A percentile compares a stretch with the other conserved stretches of the same genome.
phyloP scores from a whole-genome alignment of 164 flowering plant genomes.

The Piper betle region DNA sequence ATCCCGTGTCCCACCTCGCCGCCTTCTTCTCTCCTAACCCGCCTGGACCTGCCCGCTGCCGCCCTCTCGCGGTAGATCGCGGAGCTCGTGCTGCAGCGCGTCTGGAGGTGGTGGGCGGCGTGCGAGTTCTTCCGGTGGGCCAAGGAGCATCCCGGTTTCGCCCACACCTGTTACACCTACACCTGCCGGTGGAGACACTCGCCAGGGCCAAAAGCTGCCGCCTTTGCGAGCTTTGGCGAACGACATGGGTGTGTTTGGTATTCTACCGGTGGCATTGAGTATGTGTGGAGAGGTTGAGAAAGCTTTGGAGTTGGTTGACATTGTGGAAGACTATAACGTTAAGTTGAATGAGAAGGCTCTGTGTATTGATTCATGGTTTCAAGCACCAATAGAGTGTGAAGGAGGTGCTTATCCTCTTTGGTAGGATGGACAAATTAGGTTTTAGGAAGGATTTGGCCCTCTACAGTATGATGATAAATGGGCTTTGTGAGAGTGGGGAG shows the following conservation, averaged over 20 bases:
- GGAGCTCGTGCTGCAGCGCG: slow-evolving; percentile 33
- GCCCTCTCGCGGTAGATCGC: slow-evolving; percentile 38
- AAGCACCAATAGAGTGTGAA: slow-evolving; percentile 36
- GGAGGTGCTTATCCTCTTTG: slow-evolving; percentile 47
- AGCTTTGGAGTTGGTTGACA: slow-evolving; percentile 53
- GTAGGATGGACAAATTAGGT: slow-evolving; percentile 51
- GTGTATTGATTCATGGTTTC: slow-evolving; percentile 65
- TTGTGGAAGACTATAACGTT: slow-evolving; percentile 33
- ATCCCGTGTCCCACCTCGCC: slow-evolving; percentile 12
- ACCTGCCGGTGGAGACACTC: slow-evolving; percentile 66
- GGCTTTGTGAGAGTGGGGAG: slow-evolving; percentile 43
- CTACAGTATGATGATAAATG: slow-evolving; percentile 65
- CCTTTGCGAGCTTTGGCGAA: slow-evolving; percentile 27
- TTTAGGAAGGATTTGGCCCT: slow-evolving; percentile 31
- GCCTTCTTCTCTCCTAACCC: slow-evolving; percentile 26
- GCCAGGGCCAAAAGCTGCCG: slow-evolving; percentile 47
- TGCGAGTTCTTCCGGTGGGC: slow-evolving; percentile 65
- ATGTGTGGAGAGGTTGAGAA: slow-evolving; percentile 65
- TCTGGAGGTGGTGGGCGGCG: slow-evolving; percentile 48
- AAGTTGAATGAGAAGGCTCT: slow-evolving; percentile 56
- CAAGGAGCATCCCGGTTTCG: slow-evolving; percentile 34
- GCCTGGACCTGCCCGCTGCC: not conserved
- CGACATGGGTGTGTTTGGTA: slow-evolving; percentile 34
- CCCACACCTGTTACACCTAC: slow-evolving; percentile 52
- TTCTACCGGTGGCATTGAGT: slow-evolving; percentile 43